Evolutionary conservation across 768 basidiomycete genomes (phyloP).

Genomic region (Termitomyces sp.): DNA sequence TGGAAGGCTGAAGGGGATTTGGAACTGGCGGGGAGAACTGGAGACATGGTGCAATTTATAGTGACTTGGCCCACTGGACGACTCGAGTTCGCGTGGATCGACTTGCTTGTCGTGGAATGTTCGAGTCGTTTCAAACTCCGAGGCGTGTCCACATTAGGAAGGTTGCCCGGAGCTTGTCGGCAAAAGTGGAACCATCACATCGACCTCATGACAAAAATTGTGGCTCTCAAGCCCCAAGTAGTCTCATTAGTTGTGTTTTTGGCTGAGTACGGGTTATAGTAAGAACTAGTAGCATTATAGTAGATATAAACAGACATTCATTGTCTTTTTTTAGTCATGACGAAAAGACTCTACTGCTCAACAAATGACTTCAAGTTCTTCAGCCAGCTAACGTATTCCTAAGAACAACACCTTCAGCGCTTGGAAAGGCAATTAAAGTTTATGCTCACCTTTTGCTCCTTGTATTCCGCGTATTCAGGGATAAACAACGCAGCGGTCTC

Average conservation of each 20-base stretch:
- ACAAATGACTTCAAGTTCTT: constrained; percentile 77
- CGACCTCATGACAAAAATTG: constrained; percentile 2
- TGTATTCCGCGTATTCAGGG: constrained; percentile 80
- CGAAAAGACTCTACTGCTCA: constrained; percentile 38
- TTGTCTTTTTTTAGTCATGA: constrained; percentile 7
- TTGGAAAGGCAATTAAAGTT: not conserved
- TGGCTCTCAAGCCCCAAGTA: not conserved
- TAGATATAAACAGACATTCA: constrained; percentile 5
- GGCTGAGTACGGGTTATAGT: constrained; percentile 5
- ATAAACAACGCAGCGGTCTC: constrained; percentile 80
- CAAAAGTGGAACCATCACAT: not conserved
- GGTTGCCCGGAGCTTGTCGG: not conserved
- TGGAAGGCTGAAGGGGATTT: not conserved
- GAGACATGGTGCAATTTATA: constrained; percentile 6
- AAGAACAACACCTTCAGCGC: constrained; percentile 5
- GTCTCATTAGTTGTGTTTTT: constrained; percentile 3
- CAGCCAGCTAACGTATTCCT: constrained; percentile 95
- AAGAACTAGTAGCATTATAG: not conserved
- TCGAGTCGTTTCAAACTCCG: constrained; percentile 11
- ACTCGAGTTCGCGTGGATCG: constrained; percentile 4
- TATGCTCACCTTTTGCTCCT: constrained; percentile 82
- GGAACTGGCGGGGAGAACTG: not conserved
- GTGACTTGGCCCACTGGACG: not conserved
- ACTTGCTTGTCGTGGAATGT: constrained; percentile 6
- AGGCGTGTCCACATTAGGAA: constrained; percentile 1